Evolutionary conservation across 306 rosid species (phyloP), one percentile per base, ranked within the genome.

Genomic region (Glycine tomentella): DNA sequence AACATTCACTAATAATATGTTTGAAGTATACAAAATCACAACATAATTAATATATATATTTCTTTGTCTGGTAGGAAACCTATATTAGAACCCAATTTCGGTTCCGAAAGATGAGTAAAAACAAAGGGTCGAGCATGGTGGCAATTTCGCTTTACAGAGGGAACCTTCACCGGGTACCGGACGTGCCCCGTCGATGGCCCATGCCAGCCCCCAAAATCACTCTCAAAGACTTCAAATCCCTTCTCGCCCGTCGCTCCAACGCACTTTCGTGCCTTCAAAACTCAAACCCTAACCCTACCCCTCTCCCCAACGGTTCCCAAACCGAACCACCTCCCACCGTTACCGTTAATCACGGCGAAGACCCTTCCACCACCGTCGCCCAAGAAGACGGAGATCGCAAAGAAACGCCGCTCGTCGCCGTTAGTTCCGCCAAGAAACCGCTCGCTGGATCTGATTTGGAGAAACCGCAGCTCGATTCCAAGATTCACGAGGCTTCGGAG

Each of bases 111-210:
- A n/a, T 5, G 16, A 49, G 42, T 53, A 73, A 56, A 63, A 71
- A 56, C 0, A 9, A 8, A 25, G 76, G 33, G 12, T 17, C 5
- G 33, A 88, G 78, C 20, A 92, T 96, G 99, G 98, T 86, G 82
- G 98, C 97, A 9, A 88, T 96, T 65, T 96, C 99, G 49, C 88
- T 96, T 7, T 96, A 96, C 92, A 89, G 99, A 83, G 99, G 98
- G 15, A 96, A 92, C 81, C 98, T 96, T 71, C 99, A 96, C 87
- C 79, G 92, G 36, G 87, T 84, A 11, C 90, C 98, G 0, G 94
- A 96, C 75, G 86, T 86, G 0, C 94, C 97, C 71, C 98, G 99
- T 34, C 94, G 90, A 58, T 93, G 98, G 99, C 87, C 83, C 8
- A 89, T 90, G 93, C 98, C 98, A 25, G 72, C 82, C 77, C 97